phyloP scores from a whole-genome alignment of 805 yeast genomes.

The Dipodascus albidus region DNA sequence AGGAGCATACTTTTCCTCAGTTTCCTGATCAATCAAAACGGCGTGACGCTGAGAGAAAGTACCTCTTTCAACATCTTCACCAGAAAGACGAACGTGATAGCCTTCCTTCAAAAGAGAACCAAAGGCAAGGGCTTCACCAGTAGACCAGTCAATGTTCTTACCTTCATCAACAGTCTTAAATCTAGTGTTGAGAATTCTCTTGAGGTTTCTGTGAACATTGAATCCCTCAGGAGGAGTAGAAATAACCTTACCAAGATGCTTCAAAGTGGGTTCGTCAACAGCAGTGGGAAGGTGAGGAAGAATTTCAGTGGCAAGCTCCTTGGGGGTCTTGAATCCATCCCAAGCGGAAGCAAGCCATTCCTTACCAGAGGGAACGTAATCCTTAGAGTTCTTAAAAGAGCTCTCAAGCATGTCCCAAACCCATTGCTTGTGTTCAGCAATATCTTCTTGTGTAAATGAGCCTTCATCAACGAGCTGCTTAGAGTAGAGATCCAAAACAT shows the following conservation, averaged over 20 bases:
- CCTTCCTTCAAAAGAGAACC: conserved; percentile 91
- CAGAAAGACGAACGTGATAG: conserved; percentile 91
- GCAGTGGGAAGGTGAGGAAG: conserved; percentile 95
- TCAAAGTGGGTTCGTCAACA: conserved; percentile 56
- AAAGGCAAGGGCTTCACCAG: conserved; percentile 98
- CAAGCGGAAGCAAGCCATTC: conserved; percentile 99
- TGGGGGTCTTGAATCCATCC: conserved; percentile 98
- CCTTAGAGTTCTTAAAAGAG: conserved; percentile 78
- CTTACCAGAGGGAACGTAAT: conserved; percentile 79
- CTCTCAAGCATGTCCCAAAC: conserved; percentile 93
- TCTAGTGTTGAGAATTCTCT: conserved; percentile 84
- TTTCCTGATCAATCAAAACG: conserved; percentile 89
- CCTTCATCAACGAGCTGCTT: conserved; percentile 75
- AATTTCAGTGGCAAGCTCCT: conserved; percentile 89
- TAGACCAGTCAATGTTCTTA: conserved; percentile 96
- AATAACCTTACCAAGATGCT: conserved; percentile 65
- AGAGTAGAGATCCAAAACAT: conserved; percentile 78
- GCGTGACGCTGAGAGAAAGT: conserved; percentile 99
- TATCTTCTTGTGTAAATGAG: conserved; percentile 78
- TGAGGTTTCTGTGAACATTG: conserved; percentile 87
- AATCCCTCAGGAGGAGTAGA: conserved; percentile 81
- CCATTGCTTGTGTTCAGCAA: conserved; percentile 95
- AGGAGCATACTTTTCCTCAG: conserved; percentile 77
- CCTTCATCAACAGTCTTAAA: conserved; percentile 80
- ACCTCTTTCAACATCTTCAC: conserved; percentile 99